Evolutionary conservation across 306 rosid genomes (phyloP), one percentile per base, ranked within the genome.

Genomic region (Rosa persica): DNA sequence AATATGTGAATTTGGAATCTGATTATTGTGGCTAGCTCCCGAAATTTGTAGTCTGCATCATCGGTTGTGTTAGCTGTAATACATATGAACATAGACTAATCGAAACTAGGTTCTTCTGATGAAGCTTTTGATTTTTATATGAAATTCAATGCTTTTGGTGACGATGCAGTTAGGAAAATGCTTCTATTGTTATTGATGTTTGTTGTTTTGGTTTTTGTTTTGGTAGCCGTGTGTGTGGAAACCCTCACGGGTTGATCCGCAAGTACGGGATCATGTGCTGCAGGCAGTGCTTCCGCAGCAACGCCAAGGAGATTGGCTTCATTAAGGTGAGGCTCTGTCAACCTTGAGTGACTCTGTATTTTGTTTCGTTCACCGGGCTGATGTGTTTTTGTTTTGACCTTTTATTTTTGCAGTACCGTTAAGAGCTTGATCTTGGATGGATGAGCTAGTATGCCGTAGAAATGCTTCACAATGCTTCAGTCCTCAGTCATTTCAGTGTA

Each of bases 221-320:
- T 68, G 68, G 36, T 70, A 79, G 89, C 44, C 94, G 75, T 2
- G 79, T 78, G 61, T 95, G 98, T 40, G 98, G 98, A 7, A 92
- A 95, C 54, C 90, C 98, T 0, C 98, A 95, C 72, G 98, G 96
- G 4, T 78, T 95, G 87, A 92, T 95, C 77, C 79, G 98, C 88
- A 95, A 95, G 91, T 92, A 91, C 12, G 97, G 98, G 12, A 92
- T 95, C 22, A 95, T 88, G 93, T 95, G 98, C 65, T 95, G 98
- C 91, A 92, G 98, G 86, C 98, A 92, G 72, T 95, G 98, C 89
- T 95, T 95, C 89, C 93, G 95, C 2, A 92, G 98, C 89, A 92
- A 95, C 7, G 98, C 98, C 89, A 95, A 95, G 90, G 97, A 95
- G 81, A 95, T 95, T 73, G 97, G 98, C 57, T 95, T 95, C 89